Evolutionary conservation across 345 rosid species (phyloP), one percentile per base, ranked within the genome.

Genomic region (Lumnitzera racemosa): DNA sequence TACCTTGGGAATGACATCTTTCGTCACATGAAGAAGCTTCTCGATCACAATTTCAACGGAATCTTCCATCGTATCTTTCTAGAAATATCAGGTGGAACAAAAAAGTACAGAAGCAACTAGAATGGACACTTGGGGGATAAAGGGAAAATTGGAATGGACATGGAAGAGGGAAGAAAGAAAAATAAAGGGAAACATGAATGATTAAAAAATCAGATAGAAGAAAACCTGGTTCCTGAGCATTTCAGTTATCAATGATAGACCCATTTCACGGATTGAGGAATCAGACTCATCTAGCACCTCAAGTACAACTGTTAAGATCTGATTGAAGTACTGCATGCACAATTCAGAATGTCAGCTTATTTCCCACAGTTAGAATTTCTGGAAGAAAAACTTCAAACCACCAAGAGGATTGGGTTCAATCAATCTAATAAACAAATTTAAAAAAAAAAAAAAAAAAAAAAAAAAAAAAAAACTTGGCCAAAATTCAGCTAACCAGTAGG

Each of bases 281-380:
- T 86, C 92, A 52, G 84, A 67, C 59, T 83, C 88, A 76, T 90
- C 97, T 57, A 90, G 65, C 70, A 88, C 89, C 78, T 94, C 99
- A 67, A 94, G 97, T 66, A 94, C 95, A 58, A 88, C 89, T 56
- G 92, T 86, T 85, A 90, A 79, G 75, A 94, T 90, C 78, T 88
- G 99, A 78, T 90, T 94, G 82, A 88, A 86, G 76, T 86, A 94
- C 99, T 94, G 95, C 76, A 68, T 51, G 15, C 54, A 49, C 51
- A 31, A 58, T 49, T 47, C 62, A 70, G 53, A 66, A 62, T 36
- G 63, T 46, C 31, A 55, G 55, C 51, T 46, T 15, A 43, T 41
- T 61, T 24, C 53, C 9, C 0, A 61, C 12, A 27, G 43, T 5
- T 4, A 36, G 10, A 36, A 36, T 36, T 36, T 4, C 43, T 36